Conservation (phyloP, 257 asterid genomes). For the Hygrophila difformis region DNA sequence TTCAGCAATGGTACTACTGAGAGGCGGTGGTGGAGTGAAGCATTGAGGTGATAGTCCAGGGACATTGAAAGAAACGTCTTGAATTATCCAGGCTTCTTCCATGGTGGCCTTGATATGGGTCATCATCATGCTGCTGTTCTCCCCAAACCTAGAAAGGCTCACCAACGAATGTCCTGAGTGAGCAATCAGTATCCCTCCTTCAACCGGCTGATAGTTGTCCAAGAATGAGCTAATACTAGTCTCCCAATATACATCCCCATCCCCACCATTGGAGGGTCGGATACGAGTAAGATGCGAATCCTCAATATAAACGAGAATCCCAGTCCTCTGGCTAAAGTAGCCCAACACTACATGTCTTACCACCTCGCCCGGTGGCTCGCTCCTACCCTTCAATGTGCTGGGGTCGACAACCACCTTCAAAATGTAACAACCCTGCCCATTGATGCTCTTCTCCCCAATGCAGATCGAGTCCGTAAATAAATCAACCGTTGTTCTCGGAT, state of each 20-base stretch:
- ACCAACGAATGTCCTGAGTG: constrained; percentile 90
- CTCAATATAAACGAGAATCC: constrained; percentile 87
- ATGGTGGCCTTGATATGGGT: constrained; percentile 91
- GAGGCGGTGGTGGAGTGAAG: constrained; percentile 91
- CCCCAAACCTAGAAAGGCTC: constrained; percentile 94
- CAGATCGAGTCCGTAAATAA: constrained; percentile 81
- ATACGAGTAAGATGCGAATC: constrained; percentile 95
- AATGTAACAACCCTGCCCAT: constrained; percentile 90
- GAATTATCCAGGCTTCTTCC: constrained; percentile 98
- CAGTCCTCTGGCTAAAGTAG: constrained; percentile 93
- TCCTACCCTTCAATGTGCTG: constrained; percentile 66
- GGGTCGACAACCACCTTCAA: constrained; percentile 90
- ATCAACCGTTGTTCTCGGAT: constrained; percentile 80
- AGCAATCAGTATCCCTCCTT: constrained; percentile 95
- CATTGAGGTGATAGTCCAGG: constrained; percentile 92
- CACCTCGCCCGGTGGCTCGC: constrained; percentile 97
- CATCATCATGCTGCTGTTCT: constrained; percentile 82
- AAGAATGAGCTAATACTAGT: constrained; percentile 83
- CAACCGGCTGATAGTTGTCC: constrained; percentile 77
- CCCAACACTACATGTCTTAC: constrained; percentile 87
- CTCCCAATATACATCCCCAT: constrained; percentile 99
- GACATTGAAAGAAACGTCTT: constrained; percentile 87
- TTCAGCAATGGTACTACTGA: too few relatives aligned
- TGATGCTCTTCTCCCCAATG: constrained; percentile 83
- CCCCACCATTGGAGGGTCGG: constrained; percentile 84